Base-by-base conservation (phyloP, 2,329 filamentous ascomycete species). In the Hyphodiscus sp. region DNA sequence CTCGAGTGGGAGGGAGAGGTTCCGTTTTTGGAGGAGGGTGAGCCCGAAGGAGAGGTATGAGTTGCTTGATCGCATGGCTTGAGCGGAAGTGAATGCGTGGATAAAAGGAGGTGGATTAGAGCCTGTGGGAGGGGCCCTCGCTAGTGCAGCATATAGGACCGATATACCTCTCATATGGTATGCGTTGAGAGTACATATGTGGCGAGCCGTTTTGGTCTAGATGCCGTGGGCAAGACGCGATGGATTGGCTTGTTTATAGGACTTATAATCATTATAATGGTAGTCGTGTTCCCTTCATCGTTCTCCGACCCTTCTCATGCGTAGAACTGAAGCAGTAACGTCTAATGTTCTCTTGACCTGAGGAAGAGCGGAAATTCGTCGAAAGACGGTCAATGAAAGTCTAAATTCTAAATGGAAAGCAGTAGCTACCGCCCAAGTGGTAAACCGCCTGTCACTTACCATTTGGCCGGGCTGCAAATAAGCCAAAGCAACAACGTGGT, bases 51-150 rank as follows among this genome's bases (percentile, higher is more conserved):
- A 63, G 33, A 54, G 60, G 41, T 68, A 68, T 47, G 65, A 68
- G 45, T 52, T 67, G 29, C 29, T 67, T 50, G 59, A 67, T 59
- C 61, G 65, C 2, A 64, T 64, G 54, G 66, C 64, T 7, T 68
- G 52, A 55, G 10, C 23, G 8, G 20, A 44, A 47, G 23, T 29
- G 44, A 19, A 16, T 19, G 15, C 16, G 4, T 19, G 2, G 16
- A 2, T 13, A 8, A 41, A n/a, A 16, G 18, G 26, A 10, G 18
- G 33, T 38, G 38, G 10, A 42, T 29, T 41, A 30, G 15, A 50
- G 43, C 53, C 41, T 20, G 23, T 33, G 46, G 19, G 48, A 54
- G 38, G 45, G 46, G 56, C 57, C 57, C 58, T 63, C 47, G 63
- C 63, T 65, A 65, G 63, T 65, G 63, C 63, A 65, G 63, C 63